These are phyloP conservation scores for Peronosclerospora sorghi DNA, from an alignment of 352 stramenopile genomes.

Conservation along the genomic window DNA sequence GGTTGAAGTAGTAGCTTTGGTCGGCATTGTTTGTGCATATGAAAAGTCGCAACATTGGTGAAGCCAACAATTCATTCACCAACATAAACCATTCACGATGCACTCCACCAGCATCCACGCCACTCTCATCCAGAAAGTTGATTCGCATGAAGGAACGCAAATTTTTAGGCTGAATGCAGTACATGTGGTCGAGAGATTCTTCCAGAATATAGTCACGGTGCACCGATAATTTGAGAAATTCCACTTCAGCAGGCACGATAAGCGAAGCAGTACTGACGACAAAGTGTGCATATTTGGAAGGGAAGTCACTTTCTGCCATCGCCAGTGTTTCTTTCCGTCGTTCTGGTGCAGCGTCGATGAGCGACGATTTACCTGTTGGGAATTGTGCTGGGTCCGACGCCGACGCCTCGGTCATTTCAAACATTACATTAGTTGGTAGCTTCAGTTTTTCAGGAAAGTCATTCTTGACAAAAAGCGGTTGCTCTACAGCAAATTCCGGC, in stretches of 20 bases:
- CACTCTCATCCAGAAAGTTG: slow-evolving; percentile 79
- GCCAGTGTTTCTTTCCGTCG: slow-evolving; percentile 30
- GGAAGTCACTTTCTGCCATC: slow-evolving; percentile 33
- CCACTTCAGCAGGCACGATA: slow-evolving; percentile 28
- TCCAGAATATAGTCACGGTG: slow-evolving; percentile 52
- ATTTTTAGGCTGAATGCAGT: slow-evolving; percentile 42
- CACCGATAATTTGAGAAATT: slow-evolving; percentile 44
- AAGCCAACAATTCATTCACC: slow-evolving; percentile 45
- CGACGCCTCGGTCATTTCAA: slow-evolving; percentile 22
- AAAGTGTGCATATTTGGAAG: slow-evolving; percentile 46
- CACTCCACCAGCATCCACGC: slow-evolving; percentile 78
- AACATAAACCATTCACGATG: slow-evolving; percentile 91
- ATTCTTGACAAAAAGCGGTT: background rate
- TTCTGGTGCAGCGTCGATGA: slow-evolving; percentile 18
- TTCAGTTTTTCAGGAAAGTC: slow-evolving; percentile 4
- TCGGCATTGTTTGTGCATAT: slow-evolving; percentile 44
- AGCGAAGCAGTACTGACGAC: slow-evolving; percentile 25
- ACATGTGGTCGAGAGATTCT: slow-evolving; percentile 60
- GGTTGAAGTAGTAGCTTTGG: slow-evolving; percentile 50
- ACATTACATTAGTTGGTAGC: slow-evolving; percentile 13
- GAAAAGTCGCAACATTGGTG: slow-evolving; percentile 39
- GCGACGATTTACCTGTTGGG: slow-evolving; percentile 20
- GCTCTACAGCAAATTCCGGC: slow-evolving; percentile 7
- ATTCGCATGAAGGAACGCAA: slow-evolving; percentile 73
- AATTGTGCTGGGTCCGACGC: slow-evolving; percentile 17